Percentiles rank a stretch among this genome's conserved stretches.
Conservation (phyloP, 2,329 filamentous ascomycete species). For the Sporothrix phasma region DNA sequence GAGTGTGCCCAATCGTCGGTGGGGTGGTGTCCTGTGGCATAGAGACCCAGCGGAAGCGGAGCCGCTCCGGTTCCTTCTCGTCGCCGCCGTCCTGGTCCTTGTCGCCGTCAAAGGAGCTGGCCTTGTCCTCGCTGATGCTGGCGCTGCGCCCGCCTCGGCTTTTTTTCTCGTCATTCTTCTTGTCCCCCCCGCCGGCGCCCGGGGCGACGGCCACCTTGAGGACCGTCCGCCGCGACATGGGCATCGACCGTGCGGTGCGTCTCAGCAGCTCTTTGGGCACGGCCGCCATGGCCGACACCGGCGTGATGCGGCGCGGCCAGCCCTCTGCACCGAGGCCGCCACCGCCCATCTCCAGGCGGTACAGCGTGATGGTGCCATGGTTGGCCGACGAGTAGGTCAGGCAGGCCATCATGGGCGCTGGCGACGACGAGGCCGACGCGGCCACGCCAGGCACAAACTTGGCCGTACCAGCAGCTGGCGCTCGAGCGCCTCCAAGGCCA, state of each 20-base stretch:
- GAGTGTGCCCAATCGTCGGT: constrained; percentile 15
- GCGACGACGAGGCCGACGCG: neutral
- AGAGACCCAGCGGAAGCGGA: constrained; percentile 15
- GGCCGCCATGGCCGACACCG: constrained; percentile 18
- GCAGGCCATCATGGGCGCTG: constrained; percentile 17
- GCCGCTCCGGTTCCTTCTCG: neutral
- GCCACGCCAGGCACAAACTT: constrained; percentile 10
- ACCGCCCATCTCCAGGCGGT: constrained; percentile 16
- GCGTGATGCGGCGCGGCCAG: constrained; percentile 18
- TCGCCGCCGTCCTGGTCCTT: neutral
- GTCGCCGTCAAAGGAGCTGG: neutral
- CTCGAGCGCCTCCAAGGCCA: constrained; percentile 16
- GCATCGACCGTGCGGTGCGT: constrained; percentile 16
- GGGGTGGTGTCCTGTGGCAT: constrained; percentile 11
- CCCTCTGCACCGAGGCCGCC: neutral
- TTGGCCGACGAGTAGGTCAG: constrained; percentile 16
- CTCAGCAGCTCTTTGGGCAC: constrained; percentile 20
- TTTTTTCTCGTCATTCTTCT: neutral
- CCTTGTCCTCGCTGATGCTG: neutral
- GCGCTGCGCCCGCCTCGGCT: neutral
- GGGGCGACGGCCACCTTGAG: constrained; percentile 1
- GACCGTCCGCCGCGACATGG: constrained; percentile 17
- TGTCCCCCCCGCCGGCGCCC: neutral
- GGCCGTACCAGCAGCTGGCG: constrained; percentile 19
- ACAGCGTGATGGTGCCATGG: constrained; percentile 19